phyloP scores from a whole-genome alignment of 2,329 filamentous ascomycete species.

The Pestalotiopsis sp. region DNA sequence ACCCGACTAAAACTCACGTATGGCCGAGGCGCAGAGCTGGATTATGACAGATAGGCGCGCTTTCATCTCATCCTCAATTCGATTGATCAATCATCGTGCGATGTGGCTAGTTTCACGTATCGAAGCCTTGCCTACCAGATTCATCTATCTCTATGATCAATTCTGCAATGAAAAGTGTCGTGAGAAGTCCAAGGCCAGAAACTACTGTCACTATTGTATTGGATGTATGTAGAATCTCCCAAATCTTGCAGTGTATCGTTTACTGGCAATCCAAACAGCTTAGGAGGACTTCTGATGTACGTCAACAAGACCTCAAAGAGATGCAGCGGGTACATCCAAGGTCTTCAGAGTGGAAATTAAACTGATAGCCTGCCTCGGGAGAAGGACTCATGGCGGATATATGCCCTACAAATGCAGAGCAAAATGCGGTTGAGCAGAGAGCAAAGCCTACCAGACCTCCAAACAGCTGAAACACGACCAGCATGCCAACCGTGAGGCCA shows the following conservation, averaged over 20 bases:
- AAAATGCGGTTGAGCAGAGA: conserved; percentile 35
- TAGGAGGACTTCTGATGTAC: not conserved
- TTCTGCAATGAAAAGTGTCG: not conserved
- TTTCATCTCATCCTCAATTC: no score
- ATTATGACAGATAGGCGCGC: no score
- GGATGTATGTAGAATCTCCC: not conserved
- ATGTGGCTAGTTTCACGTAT: no score
- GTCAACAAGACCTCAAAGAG: not conserved
- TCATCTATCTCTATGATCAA: not conserved
- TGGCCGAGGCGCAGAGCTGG: no score
- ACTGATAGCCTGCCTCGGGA: conserved; percentile 20
- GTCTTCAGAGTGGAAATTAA: conserved; percentile 18
- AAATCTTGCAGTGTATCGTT: not conserved
- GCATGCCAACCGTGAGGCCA: conserved; percentile 35
- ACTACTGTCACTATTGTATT: not conserved
- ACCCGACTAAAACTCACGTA: no score
- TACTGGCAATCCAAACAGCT: not conserved
- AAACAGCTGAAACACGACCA: conserved; percentile 37
- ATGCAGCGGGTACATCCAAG: not conserved
- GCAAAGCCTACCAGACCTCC: conserved; percentile 39
- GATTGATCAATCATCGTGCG: no score
- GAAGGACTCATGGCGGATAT: conserved; percentile 18
- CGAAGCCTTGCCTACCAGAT: not conserved
- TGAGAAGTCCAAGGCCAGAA: not conserved
- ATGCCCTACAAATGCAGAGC: conserved; percentile 25